Base-by-base conservation (phyloP, 352 stramenopile species). In the Pythium diclinum region DNA sequence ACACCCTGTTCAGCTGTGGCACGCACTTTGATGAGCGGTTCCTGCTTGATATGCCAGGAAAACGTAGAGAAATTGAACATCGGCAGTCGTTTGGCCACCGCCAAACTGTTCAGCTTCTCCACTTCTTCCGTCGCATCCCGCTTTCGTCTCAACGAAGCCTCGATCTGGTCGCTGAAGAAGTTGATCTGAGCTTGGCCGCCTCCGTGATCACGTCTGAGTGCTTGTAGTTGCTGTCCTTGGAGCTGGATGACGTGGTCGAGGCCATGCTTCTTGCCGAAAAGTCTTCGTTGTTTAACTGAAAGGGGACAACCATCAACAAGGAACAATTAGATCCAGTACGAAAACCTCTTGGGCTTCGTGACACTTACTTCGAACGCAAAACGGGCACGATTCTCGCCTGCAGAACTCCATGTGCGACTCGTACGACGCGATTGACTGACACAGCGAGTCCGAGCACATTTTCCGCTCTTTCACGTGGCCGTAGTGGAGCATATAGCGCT, bases 11-110 rank as follows among this genome's bases (percentile, higher is more conserved):
- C 44, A 16, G 6, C 44, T 14, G 5, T 23, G 21, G 17, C 7
- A 51, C n/a, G 19, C 34, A 81, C 74, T 63, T 81, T 81, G 38
- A 81, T 81, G 17, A 76, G 61, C 6, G 71, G 71, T 3, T 74
- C 71, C 7, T 56, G 36, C 17, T 28, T 33, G 47, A 81, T 65
- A 48, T 81, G 74, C 74, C 74, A 81, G n/a, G 57, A 51, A 6
- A 70, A 72, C 3, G 38, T 30, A 25, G 74, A 72, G 56, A 81
- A 81, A 34, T 81, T 81, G 63, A 81, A 81, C 21, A 78, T 69
- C 23, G 74, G 74, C 5, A 81, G 54, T 21, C 38, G 36, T 10
- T 75, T 32, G 10, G 61, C 38, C n/a, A 78, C 33, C 8, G 73
- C 74, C 4, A 69, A 53, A 13, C 57, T 32, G 46, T 81, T 81